phyloP scores from a whole-genome alignment of 371 early-diverging fungal genomes.

The Saksenaea vasiformis region DNA sequence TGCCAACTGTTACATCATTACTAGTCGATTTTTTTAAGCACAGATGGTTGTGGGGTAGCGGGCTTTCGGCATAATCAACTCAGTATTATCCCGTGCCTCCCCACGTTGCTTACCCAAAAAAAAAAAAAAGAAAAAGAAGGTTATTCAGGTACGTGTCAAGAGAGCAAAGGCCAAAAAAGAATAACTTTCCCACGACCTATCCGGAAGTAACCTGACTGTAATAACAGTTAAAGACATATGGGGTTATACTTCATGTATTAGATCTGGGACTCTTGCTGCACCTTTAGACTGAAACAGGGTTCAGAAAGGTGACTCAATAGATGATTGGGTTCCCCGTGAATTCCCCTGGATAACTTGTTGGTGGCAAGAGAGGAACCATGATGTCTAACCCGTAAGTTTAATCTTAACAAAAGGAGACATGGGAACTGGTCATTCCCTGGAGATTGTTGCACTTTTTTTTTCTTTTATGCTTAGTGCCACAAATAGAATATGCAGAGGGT shows the following conservation, averaged over 20 bases:
- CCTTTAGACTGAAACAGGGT: not conserved
- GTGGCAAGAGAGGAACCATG: constrained; percentile 1
- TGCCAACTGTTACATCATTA: not conserved
- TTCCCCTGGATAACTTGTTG: not conserved
- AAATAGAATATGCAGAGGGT: not conserved
- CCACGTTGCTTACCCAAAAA: constrained; percentile 8
- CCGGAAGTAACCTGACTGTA: not conserved
- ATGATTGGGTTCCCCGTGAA: not conserved
- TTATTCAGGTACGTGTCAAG: not conserved
- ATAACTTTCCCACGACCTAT: not conserved
- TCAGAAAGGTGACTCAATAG: not conserved
- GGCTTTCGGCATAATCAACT: constrained; percentile 9
- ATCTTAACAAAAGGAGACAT: constrained; percentile 1
- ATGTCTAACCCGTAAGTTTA: constrained; percentile 1
- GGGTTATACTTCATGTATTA: not conserved
- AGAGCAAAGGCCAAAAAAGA: not conserved
- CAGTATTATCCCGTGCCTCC: constrained; percentile 1
- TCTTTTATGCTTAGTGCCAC: not conserved
- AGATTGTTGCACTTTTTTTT: not conserved
- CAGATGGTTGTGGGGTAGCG: constrained; percentile 13
- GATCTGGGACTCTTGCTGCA: not conserved
- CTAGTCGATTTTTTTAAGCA: not conserved
- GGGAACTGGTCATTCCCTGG: not conserved
- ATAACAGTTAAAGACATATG: not conserved
- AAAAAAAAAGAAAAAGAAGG: constrained; percentile 3